Base-by-base conservation (phyloP, 129 eudicot genomes). In the Artemisia annua region DNA sequence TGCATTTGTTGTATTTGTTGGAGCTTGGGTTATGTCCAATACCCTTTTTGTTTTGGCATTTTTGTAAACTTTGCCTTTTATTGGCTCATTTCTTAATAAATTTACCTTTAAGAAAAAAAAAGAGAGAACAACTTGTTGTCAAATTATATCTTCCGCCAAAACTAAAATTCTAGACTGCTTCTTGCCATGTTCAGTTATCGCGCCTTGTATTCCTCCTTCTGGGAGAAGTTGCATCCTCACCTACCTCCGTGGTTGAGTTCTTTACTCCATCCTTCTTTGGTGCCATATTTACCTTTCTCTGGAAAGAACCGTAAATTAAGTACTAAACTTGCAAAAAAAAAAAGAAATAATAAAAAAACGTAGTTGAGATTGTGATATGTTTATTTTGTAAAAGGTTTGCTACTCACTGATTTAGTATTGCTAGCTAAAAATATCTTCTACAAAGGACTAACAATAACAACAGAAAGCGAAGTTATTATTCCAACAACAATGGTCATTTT, bases 121-220 rank as follows among this genome's bases (percentile, higher is more conserved):
- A 20, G 0, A 20, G 22, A 20, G 22, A 20, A 20, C 22, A 20
- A 20, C 22, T 20, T 20, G 22, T 20, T 20, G 22, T 20, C 22
- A 20, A 20, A 20, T 20, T 20, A 24, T 2, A 24, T 24, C 28
- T 24, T 24, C 28, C 28, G 2, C 28, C 28, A 24, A 24, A 24
- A 20, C 28, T 24, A 24, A 24, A 24, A 24, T 24, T 24, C 28
- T 24, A 24, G 3, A 24, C 28, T 24, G 28, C 28, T 24, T 24
- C 28, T 24, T 1, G 1, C 28, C 28, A 24, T 24, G 5, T 30
- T 30, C 4, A 85, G 30, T 60, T 61, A 5, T 80, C 90, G 7
- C 84, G 90, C 84, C 95, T 80, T 60, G 76, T 76, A 63, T 67
- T 83, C 82, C 86, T 85, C 73, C 84, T 63, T 57, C 78, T 84